Base-by-base conservation (phyloP, 768 basidiomycete species). In the Galerina marginata region DNA sequence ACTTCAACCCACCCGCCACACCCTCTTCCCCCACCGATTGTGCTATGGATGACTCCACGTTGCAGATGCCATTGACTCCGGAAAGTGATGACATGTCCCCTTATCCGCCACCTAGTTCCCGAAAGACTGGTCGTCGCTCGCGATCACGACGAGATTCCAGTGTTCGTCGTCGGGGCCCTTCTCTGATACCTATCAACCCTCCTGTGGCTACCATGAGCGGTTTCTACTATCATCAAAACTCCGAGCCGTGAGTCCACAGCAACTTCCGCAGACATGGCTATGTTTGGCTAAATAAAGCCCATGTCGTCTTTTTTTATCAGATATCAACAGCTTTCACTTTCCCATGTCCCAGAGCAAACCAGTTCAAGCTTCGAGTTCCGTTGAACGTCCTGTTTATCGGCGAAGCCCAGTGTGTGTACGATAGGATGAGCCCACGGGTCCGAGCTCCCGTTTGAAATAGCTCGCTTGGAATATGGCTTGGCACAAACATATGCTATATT, bases 161-260 rank as follows among this genome's bases (percentile, higher is more conserved):
- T 57, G 72, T 77, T 46, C 78, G 81, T 58, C 72, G 77, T 48
- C 80, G 84, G 20, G 81, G 83, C 14, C 74, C 83, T 14, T 82
- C 84, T 4, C 66, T 81, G n/a, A 77, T 80, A 39, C 81, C 83
- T 46, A 75, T 78, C 56, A 72, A 78, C 47, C 77, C 81, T 5
- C 79, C 86, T 6, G 79, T 84, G 50, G 92, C 91, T 4, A 87
- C 86, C 26, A 93, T 93, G 91, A 90, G 85, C 64, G 92, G 95
- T 39, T 96, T 93, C 77, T 96, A 96, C 75, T 96, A 92, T 77
- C 93, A 95, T 74, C 89, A 90, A 81, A 91, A 94, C 72, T 95
- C 92, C 56, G 92, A 93, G 69, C 93, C 93, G 93, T 95, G 70
- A 78, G 91, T 86, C 20, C 49, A 43, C 15, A 39, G 29, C 37